A percentile compares a stretch with the other conserved stretches of the same genome.
Conservation (phyloP, 208 protist genomes). For the Spongospora subterranea region DNA sequence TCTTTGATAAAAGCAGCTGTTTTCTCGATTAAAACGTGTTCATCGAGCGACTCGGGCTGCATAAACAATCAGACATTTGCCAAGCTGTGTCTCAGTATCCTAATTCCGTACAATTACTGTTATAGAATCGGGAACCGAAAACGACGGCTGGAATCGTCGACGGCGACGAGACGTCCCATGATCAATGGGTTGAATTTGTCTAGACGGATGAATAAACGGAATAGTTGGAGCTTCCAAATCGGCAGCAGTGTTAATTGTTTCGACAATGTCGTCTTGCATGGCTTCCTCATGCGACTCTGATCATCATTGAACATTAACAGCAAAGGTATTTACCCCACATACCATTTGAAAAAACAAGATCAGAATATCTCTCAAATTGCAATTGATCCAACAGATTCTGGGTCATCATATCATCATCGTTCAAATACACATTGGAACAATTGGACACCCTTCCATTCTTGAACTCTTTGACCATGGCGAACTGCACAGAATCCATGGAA, state of each 20-base stretch:
- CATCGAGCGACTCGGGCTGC: not conserved
- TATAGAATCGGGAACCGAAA: not conserved
- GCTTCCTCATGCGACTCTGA: not conserved
- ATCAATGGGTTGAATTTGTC: too few relatives aligned
- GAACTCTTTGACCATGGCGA: conserved; percentile 1
- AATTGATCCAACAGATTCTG: not conserved
- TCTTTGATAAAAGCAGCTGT: not conserved
- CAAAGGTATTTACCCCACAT: not conserved
- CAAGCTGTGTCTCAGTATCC: not conserved
- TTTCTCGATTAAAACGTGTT: conserved; percentile 22
- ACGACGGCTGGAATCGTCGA: not conserved
- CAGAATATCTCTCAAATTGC: not conserved
- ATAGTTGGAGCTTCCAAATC: not conserved
- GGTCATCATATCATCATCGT: not conserved
- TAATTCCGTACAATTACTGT: not conserved
- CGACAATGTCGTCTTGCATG: not conserved
- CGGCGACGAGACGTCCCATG: not conserved
- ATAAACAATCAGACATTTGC: too few relatives aligned
- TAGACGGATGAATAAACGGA: not conserved
- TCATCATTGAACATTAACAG: not conserved
- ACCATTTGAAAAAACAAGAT: not conserved
- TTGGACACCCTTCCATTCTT: not conserved
- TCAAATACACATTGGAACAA: not conserved
- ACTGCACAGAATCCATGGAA: not conserved
- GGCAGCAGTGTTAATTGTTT: not conserved